Evolutionary conservation across 257 asterid species (phyloP), one percentile per base, ranked within the genome.

Genomic region (Nicotiana otophora): DNA sequence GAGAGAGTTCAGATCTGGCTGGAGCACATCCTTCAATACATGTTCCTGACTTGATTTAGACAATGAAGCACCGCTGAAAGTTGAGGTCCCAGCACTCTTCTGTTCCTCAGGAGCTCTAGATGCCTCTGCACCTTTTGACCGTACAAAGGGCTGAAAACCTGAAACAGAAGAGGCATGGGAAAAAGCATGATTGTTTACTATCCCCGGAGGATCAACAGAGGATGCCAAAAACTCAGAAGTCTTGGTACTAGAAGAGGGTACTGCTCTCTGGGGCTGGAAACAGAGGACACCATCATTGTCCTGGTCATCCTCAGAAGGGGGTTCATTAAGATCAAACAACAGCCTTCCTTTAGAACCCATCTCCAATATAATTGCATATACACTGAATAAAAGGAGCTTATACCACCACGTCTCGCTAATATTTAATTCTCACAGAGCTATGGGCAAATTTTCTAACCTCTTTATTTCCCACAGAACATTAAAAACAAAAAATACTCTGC

Each of bases 271-370:
- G 81, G 98, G 99, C 90, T 92, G 97, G 89, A 91, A 89, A 88
- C 89, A 87, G 77, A 89, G 86, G 82, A 85, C 90, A 85, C 81
- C 93, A 84, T 88, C 93, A 86, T 77, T 91, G 81, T 91, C 97
- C 84, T 91, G 97, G 78, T 90, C 95, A 80, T 91, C 96, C 85
- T 93, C 98, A 82, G 90, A 85, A 72, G 98, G 96, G 81, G 98
- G 98, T 91, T 93, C 98, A 83, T 96, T 94, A 88, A 96, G 99
- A 91, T 96, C 98, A 90, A 96, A 91, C 81, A 93, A 90, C 83
- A 88, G 88, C 92, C 89, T 92, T 90, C 98, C 95, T 92, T 92
- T 94, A 87, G 98, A 94, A 85, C 94, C 97, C 99, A 96, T 96
- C 87, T 94, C 89, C 82, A 89, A 88, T 82, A 88, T 20, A 87